Evolutionary conservation across 352 stramenopile genomes (phyloP), one percentile per base, ranked within the genome.

Genomic region (Phytopythium boreale): DNA sequence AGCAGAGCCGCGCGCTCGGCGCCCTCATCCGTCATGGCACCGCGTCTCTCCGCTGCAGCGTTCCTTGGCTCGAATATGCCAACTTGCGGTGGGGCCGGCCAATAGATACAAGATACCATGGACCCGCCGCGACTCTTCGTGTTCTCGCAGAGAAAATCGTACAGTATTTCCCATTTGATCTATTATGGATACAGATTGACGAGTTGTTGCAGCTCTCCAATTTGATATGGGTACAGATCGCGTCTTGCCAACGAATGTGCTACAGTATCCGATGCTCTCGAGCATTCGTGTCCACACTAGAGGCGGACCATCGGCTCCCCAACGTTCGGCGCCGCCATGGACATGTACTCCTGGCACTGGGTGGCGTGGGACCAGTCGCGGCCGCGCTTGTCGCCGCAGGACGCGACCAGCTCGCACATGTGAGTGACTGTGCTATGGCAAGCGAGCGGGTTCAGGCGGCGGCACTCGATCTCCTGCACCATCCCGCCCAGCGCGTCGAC

Each of bases 401-500:
- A 85, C 58, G 71, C 82, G 53, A 92, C 92, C 24, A 96, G 72
- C 64, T 96, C 87, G 56, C 87, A 96, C 58, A 93, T 79, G 64
- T 96, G 87, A 2, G 87, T 94, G 52, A 87, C 68, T 15, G 85
- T 93, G 68, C 85, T 92, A 71, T 96, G 87, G 69, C 87, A 96
- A 12, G 79, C 84, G 24, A 96, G 75, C 15, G 84, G 84, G 64
- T 92, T 94, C 34, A 75, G 74, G 51, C 80, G 72, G 26, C 84
- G 87, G 61, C 88, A 96, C 64, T 93, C 81, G 52, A 95, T 93
- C 68, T 96, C 86, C 65, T 96, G 88, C n/a, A 96, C 82, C 80
- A 96, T 88, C 6, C 88, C 88, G 36, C 74, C 85, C 9, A 96
- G 73, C 61, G 88, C 78, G 66, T 96, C 86, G 27, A 94, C 85